phyloP scores from a whole-genome alignment of 148 eudicot species.

The Oxyria digyna region DNA sequence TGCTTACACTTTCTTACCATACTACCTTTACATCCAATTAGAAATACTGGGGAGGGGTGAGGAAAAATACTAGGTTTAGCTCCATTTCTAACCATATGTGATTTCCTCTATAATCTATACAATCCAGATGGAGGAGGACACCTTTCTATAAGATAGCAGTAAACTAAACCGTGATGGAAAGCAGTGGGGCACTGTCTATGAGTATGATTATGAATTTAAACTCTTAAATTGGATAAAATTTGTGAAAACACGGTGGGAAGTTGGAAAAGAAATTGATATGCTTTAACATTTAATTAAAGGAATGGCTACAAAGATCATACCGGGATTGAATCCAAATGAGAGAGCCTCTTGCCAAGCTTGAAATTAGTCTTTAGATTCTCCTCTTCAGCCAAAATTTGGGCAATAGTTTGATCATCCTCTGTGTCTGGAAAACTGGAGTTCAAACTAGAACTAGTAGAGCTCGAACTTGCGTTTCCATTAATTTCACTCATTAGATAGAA shows the following conservation, averaged over 20 bases:
- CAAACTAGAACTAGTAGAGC: constrained; percentile 61
- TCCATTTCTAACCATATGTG: background rate
- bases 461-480: constrained; percentile 30
- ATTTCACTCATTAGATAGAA: constrained; percentile 25
- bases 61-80: background rate
- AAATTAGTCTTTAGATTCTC: constrained; percentile 18
- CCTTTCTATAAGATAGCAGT: background rate
- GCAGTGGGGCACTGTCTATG: background rate
- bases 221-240: too few species aligned
- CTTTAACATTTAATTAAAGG: background rate
- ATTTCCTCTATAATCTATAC: background rate
- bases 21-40: background rate
- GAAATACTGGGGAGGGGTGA: background rate
- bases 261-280: background rate
- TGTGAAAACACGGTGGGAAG: background rate
- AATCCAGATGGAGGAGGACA: background rate
- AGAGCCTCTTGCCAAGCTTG: constrained; percentile 52
- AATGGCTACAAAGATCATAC: constrained; percentile 15
- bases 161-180: background rate
- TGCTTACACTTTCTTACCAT: background rate
- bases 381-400: constrained; percentile 44
- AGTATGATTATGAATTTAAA: background rate
- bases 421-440: constrained; percentile 45
- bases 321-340: constrained; percentile 73
- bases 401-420: constrained; percentile 60